phyloP scores from a whole-genome alignment of 768 basidiomycete species.

The Boletus reticulatus region DNA sequence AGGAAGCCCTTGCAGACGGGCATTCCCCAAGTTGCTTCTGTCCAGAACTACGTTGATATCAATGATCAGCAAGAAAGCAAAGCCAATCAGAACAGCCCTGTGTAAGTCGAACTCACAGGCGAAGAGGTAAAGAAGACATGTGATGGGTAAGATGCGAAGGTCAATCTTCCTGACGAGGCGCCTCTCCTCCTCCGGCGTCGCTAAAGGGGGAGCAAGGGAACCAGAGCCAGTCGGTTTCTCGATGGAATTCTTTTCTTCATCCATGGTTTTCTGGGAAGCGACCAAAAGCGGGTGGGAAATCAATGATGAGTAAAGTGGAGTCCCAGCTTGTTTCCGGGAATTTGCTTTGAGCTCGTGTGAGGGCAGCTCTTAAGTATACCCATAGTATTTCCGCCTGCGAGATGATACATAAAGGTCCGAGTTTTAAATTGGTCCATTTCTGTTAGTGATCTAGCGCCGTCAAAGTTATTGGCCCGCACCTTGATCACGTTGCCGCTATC shows the following conservation, averaged over 20 bases:
- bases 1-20: slow-evolving; percentile 71
- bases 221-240: not conserved
- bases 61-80: slow-evolving; percentile 1
- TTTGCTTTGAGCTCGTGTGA: not conserved
- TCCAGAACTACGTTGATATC: slow-evolving; percentile 46
- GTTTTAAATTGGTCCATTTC: not conserved
- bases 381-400: not conserved
- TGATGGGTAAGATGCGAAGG: slow-evolving; percentile 42
- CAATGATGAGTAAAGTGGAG: not conserved
- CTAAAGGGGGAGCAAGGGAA: slow-evolving; percentile 8
- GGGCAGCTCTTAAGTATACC: not conserved
- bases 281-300: not conserved
- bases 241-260: slow-evolving; percentile 16
- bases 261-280: slow-evolving; percentile 6
- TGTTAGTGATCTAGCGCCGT: no score
- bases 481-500: no score
- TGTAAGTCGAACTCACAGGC: slow-evolving; percentile 49
- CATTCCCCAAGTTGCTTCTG: slow-evolving; percentile 77
- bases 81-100: not conserved
- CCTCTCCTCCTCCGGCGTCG: slow-evolving; percentile 34
- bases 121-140: slow-evolving; percentile 71
- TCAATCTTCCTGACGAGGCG: slow-evolving; percentile 39
- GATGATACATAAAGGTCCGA: not conserved
- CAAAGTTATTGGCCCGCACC: no score
- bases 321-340: not conserved